phyloP scores from a whole-genome alignment of 2,329 filamentous ascomycete species.

The Cytospora schulzeri region DNA sequence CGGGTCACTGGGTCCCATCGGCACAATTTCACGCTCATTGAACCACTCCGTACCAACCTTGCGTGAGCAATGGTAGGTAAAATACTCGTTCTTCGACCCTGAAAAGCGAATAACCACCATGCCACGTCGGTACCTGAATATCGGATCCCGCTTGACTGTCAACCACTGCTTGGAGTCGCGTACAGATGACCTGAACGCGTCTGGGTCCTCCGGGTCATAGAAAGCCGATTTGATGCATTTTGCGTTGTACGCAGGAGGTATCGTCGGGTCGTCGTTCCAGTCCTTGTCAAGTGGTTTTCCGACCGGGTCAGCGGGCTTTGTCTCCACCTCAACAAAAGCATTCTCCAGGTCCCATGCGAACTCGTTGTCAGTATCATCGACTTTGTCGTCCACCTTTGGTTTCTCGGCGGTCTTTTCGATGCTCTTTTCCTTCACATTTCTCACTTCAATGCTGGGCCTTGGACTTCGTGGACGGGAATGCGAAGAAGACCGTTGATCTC shows the following conservation, averaged over 20 bases:
- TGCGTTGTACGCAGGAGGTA: slow-evolving; percentile 48
- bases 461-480: slow-evolving; percentile 20
- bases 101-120: slow-evolving; percentile 35
- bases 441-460: neutral
- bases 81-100: slow-evolving; percentile 32
- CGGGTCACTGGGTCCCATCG: slow-evolving; percentile 18
- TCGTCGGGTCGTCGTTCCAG: slow-evolving; percentile 49
- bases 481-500: slow-evolving; percentile 14
- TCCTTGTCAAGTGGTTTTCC: slow-evolving; percentile 46
- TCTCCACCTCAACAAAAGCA: slow-evolving; percentile 42
- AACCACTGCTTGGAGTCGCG: slow-evolving; percentile 45
- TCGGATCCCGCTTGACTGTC: slow-evolving; percentile 46
- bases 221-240: slow-evolving; percentile 48
- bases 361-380: slow-evolving; percentile 35
- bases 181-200: slow-evolving; percentile 46
- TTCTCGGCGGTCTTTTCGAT: slow-evolving; percentile 12
- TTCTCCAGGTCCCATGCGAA: slow-evolving; percentile 44
- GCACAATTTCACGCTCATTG: slow-evolving; percentile 17
- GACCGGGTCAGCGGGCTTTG: slow-evolving; percentile 48
- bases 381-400: slow-evolving; percentile 13
- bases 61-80: slow-evolving; percentile 29
- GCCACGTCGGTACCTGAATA: slow-evolving; percentile 38
- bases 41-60: slow-evolving; percentile 7
- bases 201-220: slow-evolving; percentile 45
- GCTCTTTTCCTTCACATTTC: slow-evolving; percentile 2